Evolutionary conservation across 2,329 filamentous ascomycete species (phyloP).

Genomic region (Alternaria infectoria): DNA sequence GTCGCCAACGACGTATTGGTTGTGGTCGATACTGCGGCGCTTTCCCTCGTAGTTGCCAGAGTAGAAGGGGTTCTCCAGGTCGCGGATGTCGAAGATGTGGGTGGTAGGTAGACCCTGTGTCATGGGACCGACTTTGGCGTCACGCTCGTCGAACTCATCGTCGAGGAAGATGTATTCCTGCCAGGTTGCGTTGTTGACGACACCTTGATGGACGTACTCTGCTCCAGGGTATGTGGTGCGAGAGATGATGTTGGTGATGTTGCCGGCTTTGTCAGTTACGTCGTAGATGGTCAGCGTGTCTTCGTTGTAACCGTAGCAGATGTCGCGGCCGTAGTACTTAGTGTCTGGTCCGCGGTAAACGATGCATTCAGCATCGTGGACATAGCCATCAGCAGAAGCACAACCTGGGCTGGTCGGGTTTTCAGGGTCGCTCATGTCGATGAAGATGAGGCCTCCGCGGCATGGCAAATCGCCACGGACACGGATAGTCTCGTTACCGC

Average conservation of each 20-base stretch:
- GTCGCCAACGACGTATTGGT: slow-evolving; percentile 51
- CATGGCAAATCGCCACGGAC: slow-evolving; percentile 46
- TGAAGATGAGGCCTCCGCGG: slow-evolving; percentile 61
- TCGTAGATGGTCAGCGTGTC: slow-evolving; percentile 58
- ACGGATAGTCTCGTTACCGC: slow-evolving; percentile 33
- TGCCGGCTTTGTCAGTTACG: slow-evolving; percentile 55
- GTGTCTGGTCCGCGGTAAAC: slow-evolving; percentile 59
- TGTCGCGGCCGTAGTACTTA: slow-evolving; percentile 56
- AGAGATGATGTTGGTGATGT: slow-evolving; percentile 55
- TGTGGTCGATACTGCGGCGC: slow-evolving; percentile 50
- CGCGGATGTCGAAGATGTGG: slow-evolving; percentile 43
- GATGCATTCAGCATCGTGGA: slow-evolving; percentile 66
- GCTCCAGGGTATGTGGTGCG: slow-evolving; percentile 60
- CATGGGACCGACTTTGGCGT: slow-evolving; percentile 35
- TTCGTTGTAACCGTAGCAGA: slow-evolving; percentile 64
- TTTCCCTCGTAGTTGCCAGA: slow-evolving; percentile 49
- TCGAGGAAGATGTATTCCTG: slow-evolving; percentile 40
- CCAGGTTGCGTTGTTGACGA: slow-evolving; percentile 32
- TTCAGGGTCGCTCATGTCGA: slow-evolving; percentile 60
- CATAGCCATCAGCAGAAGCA: slow-evolving; percentile 61
- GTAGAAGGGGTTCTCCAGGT: slow-evolving; percentile 41
- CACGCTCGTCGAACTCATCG: slow-evolving; percentile 42
- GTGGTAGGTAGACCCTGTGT: slow-evolving; percentile 38
- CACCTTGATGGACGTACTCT: slow-evolving; percentile 63
- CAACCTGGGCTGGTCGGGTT: slow-evolving; percentile 61